Base-by-base conservation (phyloP, 2,329 filamentous ascomycete species). In the Dactylonectria estremocensis region DNA sequence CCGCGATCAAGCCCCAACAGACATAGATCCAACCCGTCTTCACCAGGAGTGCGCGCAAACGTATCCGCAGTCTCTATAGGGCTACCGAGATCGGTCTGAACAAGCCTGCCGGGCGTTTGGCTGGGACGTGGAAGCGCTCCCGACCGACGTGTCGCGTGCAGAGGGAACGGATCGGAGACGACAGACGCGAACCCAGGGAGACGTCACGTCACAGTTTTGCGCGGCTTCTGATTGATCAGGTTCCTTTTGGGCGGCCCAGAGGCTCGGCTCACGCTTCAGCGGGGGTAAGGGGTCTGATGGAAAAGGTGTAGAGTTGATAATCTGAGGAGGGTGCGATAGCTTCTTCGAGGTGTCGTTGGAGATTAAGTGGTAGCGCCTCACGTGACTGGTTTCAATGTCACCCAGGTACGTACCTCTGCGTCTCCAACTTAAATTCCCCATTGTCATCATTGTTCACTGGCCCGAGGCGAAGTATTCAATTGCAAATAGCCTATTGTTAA, bases 1-100 rank as follows among this genome's bases (percentile, higher is more conserved):
- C 59, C 64, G 61, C 43, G 64, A 69, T 76, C 66, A 70, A 72
- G 66, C 69, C 64, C 48, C 61, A 70, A 56, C 54, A 63, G 69
- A 70, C 70, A 73, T 71, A 10, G 55, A 58, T 65, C 67, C 67
- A 69, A 67, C 61, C 57, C 50, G 61, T 67, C 66, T 66, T 65
- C 61, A 67, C 55, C 57, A 69, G 64, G 59, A 70, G 40, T 48
- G 55, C 55, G 63, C 66, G 45, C 63, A 46, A 46, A 64, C 59
- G 52, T 66, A 33, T 65, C n/a, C 49, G 45, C 37, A 64, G 55
- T 61, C 67, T 65, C 59, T 67, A 45, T 24, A 24, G 48, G 56
- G 60, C 56, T 63, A 52, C 50, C 33, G 55, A 43, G 49, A 66
- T 72, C 61, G 63, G 45, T 56, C 60, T 62, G 60, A 35, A 35